Percentiles rank a stretch among this genome's conserved stretches.
Conservation (phyloP, 345 rosid genomes). For the Noccaea bulbosa region DNA sequence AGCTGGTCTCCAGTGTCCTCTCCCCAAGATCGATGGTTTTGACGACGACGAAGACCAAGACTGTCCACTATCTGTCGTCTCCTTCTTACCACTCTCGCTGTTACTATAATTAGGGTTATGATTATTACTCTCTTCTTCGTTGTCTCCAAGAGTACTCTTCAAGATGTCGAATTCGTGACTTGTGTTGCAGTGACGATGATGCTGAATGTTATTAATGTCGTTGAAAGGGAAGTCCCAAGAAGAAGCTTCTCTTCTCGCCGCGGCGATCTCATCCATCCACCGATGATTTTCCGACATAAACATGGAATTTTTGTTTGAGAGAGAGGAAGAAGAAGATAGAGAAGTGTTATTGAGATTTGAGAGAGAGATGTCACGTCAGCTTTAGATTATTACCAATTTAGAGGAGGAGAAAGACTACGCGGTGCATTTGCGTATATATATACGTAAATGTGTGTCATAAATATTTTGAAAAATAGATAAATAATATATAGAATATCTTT, state of each 20-base stretch:
- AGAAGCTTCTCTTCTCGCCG: slow-evolving; percentile 39
- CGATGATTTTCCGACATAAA: slow-evolving; percentile 39
- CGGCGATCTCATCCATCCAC: slow-evolving; percentile 41
- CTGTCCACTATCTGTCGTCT: slow-evolving; percentile 53
- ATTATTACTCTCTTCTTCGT: slow-evolving; percentile 33
- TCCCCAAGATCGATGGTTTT: slow-evolving; percentile 42
- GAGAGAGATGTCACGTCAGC: slow-evolving; percentile 42
- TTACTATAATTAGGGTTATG: slow-evolving; percentile 36
- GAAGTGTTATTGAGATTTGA: slow-evolving; percentile 19
- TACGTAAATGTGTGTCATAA: slow-evolving; percentile 37
- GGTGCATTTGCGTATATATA: slow-evolving; percentile 37
- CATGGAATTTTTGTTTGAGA: slow-evolving; percentile 25
- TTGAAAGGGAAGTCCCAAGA: slow-evolving; percentile 50
- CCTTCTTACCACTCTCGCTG: slow-evolving; percentile 48
- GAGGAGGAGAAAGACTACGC: slow-evolving; percentile 32
- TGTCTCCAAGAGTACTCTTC: slow-evolving; percentile 29
- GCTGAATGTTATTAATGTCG: slow-evolving; percentile 34
- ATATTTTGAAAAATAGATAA: neutral
- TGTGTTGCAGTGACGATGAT: slow-evolving; percentile 35
- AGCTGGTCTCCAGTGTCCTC: slow-evolving; percentile 98
- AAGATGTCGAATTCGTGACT: slow-evolving; percentile 38
- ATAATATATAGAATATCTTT: slow-evolving; percentile 6
- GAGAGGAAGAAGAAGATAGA: slow-evolving; percentile 21
- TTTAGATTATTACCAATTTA: slow-evolving; percentile 26
- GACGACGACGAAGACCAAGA: slow-evolving; percentile 69